Percentiles rank a stretch among this genome's conserved stretches.
These are phyloP conservation scores for Fusarium verrucosum DNA, from an alignment of 2,329 filamentous ascomycete genomes.

Conservation along the genomic window DNA sequence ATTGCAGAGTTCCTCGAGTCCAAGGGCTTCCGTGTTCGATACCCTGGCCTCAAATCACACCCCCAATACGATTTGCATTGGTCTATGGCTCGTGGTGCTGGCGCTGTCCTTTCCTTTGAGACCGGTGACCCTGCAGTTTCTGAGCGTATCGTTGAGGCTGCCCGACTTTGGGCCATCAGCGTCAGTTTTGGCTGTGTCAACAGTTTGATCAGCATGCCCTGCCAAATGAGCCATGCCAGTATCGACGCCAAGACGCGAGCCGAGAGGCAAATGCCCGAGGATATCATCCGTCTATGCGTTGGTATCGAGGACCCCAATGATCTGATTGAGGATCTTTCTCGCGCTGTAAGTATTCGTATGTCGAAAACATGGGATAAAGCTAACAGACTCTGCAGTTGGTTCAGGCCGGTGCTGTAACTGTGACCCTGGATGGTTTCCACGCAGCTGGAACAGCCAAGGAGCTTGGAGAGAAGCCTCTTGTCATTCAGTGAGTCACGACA, in stretches of 20 bases:
- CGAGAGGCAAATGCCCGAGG: constrained; percentile 93
- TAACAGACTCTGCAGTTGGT: constrained; percentile 71
- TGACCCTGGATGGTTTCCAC: constrained; percentile 84
- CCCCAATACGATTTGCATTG: constrained; percentile 96
- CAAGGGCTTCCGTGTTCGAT: constrained; percentile 93
- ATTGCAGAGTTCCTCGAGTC: constrained; percentile 93
- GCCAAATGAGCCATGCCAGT: constrained; percentile 98
- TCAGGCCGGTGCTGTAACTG: constrained; percentile 89
- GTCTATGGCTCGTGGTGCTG: constrained; percentile 93
- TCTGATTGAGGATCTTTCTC: constrained; percentile 89
- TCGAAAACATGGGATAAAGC: constrained; percentile 5
- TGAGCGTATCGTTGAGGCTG: constrained; percentile 93
- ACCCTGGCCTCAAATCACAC: constrained; percentile 92
- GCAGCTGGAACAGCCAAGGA: constrained; percentile 58
- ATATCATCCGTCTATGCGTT: constrained; percentile 94
- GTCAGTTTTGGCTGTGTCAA: constrained; percentile 99
- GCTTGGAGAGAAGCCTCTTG: constrained; percentile 46
- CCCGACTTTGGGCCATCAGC: constrained; percentile 91
- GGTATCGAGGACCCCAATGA: constrained; percentile 95
- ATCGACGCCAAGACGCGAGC: constrained; percentile 94
- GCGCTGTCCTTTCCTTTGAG: constrained; percentile 95
- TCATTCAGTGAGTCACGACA: constrained; percentile 24
- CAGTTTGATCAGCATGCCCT: constrained; percentile 98
- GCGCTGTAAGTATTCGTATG: constrained; percentile 75
- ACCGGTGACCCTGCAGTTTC: constrained; percentile 86